Evolutionary conservation across 495 filamentous ascomycete species (phyloP).

Genomic region (Xylaria flabelliformis): DNA sequence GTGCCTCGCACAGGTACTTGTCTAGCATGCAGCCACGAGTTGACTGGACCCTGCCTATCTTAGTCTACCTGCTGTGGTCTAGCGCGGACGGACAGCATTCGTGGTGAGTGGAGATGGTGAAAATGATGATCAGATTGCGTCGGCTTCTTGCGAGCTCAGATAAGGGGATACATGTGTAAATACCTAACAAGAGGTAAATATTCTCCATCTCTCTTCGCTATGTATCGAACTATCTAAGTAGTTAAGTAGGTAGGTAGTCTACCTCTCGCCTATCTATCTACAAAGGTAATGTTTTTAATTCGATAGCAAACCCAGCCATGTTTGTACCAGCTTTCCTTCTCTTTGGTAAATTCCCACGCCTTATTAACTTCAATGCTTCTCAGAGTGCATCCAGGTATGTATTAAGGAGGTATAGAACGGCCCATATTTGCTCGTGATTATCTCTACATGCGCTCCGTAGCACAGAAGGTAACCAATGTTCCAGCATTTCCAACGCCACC

Average conservation of each 20-base stretch:
- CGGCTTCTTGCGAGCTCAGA: not conserved
- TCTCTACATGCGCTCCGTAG: slow-evolving; percentile 10
- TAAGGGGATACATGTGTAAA: not conserved
- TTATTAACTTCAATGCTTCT: not conserved
- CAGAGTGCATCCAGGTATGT: not conserved
- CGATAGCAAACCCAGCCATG: not conserved
- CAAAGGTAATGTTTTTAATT: not conserved
- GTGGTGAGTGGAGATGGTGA: not conserved
- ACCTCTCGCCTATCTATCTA: not conserved
- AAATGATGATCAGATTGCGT: slow-evolving; percentile 14
- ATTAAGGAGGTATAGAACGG: not conserved
- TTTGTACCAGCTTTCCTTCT: not conserved
- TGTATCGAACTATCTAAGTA: not conserved
- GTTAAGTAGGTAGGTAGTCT: not conserved
- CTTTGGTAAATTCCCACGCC: not conserved
- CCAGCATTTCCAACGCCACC: slow-evolving; percentile 4
- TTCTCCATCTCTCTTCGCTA: not conserved
- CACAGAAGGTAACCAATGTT: not conserved
- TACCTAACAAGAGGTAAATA: not conserved
- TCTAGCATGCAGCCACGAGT: slow-evolving; percentile 20
- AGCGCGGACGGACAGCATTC: slow-evolving; percentile 5
- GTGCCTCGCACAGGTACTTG: not conserved
- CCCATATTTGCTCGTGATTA: slow-evolving; percentile 25
- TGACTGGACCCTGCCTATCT: slow-evolving; percentile 6
- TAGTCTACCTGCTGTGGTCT: not conserved